Evolutionary conservation across 495 filamentous ascomycete genomes (phyloP).

Genomic region (Pseudoneurospora amorphoporcata): DNA sequence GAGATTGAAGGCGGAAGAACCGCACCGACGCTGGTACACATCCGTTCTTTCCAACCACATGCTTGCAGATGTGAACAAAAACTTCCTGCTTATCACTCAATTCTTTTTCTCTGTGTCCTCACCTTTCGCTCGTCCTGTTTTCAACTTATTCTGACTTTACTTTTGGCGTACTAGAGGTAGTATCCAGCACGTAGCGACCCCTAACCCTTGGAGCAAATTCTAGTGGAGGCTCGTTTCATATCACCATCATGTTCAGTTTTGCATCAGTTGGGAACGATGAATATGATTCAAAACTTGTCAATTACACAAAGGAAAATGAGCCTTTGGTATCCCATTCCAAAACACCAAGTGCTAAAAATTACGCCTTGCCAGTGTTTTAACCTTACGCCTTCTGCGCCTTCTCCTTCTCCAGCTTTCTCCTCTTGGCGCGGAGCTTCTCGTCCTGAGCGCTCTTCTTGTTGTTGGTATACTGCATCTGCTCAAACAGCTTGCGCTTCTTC

Average conservation of each 20-base stretch:
- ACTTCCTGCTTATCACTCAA: background rate
- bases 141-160: background rate
- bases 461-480: slow-evolving; percentile 88
- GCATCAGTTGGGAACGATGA: background rate
- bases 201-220: background rate
- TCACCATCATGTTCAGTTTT: background rate
- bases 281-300: background rate
- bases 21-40: background rate
- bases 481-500: slow-evolving; percentile 80
- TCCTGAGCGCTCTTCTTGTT: slow-evolving; percentile 74
- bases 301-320: background rate
- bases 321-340: slow-evolving; percentile 1
- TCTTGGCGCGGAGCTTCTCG: slow-evolving; percentile 64
- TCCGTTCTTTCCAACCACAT: background rate
- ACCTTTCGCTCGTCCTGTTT: background rate
- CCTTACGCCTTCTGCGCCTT: slow-evolving; percentile 20
- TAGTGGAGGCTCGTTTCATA: background rate
- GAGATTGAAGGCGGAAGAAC: background rate
- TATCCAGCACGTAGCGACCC: background rate
- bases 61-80: background rate
- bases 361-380: slow-evolving; percentile 2
- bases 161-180: background rate
- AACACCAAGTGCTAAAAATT: slow-evolving; percentile 17
- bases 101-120: background rate
- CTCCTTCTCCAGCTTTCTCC: slow-evolving; percentile 52